phyloP scores from a whole-genome alignment of 148 eudicot genomes.

The Silene uniflora region DNA sequence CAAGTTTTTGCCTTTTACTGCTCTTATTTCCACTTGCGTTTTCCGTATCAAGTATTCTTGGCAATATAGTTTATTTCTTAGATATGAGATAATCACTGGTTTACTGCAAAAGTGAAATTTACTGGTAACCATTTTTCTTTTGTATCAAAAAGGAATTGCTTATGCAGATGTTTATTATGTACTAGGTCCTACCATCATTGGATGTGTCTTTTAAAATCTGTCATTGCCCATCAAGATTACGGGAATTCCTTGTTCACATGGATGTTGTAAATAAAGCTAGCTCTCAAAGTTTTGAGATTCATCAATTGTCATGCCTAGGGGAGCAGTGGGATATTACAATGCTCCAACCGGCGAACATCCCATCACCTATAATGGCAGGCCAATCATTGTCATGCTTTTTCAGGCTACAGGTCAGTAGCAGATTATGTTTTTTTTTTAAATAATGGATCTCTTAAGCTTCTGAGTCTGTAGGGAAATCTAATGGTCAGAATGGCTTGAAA shows the following conservation, averaged over 20 bases:
- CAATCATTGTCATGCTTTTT: conserved; percentile 84
- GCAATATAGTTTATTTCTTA: background rate
- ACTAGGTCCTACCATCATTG: conserved; percentile 79
- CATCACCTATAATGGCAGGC: conserved; percentile 66
- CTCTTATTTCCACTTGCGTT: background rate
- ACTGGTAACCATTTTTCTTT: background rate
- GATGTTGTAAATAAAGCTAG: conserved; percentile 79
- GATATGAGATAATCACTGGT: background rate
- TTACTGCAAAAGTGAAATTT: background rate
- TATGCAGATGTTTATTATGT: background rate
- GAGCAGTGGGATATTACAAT: conserved; percentile 65
- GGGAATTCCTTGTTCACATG: conserved; percentile 81
- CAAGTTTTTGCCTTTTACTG: background rate
- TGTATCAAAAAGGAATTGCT: conserved; percentile 13
- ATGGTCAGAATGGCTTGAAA: background rate
- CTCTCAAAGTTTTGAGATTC: conserved; percentile 65
- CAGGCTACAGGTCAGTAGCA: conserved; percentile 74
- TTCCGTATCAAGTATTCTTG: background rate
- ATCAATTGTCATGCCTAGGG: conserved; percentile 81
- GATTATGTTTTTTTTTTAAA: background rate
- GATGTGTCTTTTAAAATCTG: conserved; percentile 75
- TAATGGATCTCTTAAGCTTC: background rate
- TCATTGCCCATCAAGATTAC: conserved; percentile 64
- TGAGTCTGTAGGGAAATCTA: background rate
- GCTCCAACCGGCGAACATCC: conserved; percentile 61